phyloP scores from a whole-genome alignment of 306 rosid genomes.

The Cercis canadensis region DNA sequence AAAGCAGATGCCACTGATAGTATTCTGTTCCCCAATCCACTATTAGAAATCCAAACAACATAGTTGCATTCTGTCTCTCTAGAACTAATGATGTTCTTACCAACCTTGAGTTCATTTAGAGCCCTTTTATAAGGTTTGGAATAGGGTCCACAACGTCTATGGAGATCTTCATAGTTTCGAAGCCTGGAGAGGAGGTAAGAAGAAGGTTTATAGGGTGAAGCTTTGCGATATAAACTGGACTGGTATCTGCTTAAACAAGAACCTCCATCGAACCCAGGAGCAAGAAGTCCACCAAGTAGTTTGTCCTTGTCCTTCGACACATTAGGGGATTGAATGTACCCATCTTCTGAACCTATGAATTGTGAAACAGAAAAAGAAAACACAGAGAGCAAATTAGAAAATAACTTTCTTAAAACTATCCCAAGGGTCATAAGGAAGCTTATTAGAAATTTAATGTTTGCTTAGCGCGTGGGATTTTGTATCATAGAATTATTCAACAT shows the following conservation, averaged over 20 bases:
- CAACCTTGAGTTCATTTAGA: constrained; percentile 43
- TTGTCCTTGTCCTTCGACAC: constrained; percentile 44
- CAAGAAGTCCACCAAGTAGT: constrained; percentile 51
- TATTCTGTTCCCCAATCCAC: constrained; percentile 65
- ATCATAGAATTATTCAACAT: too few species aligned
- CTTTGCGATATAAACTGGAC: constrained; percentile 48
- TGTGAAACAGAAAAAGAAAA: constrained; percentile 3
- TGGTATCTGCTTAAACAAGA: constrained; percentile 60
- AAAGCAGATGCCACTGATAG: constrained; percentile 57
- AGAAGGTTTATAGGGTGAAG: constrained; percentile 44
- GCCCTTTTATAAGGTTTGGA: constrained; percentile 52
- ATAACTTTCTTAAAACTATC: not conserved
- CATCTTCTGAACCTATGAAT: constrained; percentile 39
- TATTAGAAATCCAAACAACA: constrained; percentile 60
- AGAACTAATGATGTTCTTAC: constrained; percentile 21
- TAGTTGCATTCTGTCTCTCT: constrained; percentile 49
- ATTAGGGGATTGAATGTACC: not conserved
- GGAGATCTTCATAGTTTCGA: constrained; percentile 59
- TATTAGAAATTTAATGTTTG: too few species aligned
- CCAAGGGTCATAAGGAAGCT: too few species aligned
- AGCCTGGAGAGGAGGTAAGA: constrained; percentile 55
- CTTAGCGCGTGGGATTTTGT: too few species aligned
- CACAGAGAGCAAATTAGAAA: not conserved
- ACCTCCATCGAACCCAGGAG: constrained; percentile 48
- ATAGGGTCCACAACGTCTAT: constrained; percentile 59